phyloP scores from a whole-genome alignment of 331 rosid species.

The Quercus phellos region DNA sequence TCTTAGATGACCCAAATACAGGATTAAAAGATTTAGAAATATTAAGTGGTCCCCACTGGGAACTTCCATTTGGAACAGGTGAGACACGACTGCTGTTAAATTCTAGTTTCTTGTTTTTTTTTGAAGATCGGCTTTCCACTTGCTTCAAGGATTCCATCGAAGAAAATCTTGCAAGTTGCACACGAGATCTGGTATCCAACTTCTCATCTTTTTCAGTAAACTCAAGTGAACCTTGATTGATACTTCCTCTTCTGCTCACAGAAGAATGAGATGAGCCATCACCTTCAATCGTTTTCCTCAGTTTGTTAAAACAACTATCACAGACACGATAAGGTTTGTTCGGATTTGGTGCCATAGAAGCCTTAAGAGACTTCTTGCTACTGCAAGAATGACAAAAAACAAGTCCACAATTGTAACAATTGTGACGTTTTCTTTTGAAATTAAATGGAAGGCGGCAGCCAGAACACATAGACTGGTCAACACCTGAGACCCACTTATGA shows the following conservation, averaged over 20 bases:
- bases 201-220: slow-evolving; percentile 72
- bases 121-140: slow-evolving; percentile 78
- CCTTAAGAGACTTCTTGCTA: slow-evolving; percentile 92
- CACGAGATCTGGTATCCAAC: slow-evolving; percentile 80
- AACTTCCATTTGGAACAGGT: slow-evolving; percentile 91
- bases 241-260: slow-evolving; percentile 88
- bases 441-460: slow-evolving; percentile 95
- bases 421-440: slow-evolving; percentile 97
- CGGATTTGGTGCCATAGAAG: slow-evolving; percentile 99
- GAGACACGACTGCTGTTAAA: slow-evolving; percentile 97
- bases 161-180: slow-evolving; percentile 66
- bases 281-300: slow-evolving; percentile 67
- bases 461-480: slow-evolving; percentile 99
- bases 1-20: slow-evolving; percentile 94
- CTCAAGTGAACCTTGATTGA: slow-evolving; percentile 68
- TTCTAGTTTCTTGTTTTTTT: slow-evolving; percentile 96
- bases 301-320: slow-evolving; percentile 86
- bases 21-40: slow-evolving; percentile 95
- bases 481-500: slow-evolving; percentile 99
- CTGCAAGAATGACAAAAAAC: slow-evolving; percentile 98
- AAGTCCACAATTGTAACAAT: slow-evolving; percentile 96
- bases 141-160: slow-evolving; percentile 86
- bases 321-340: slow-evolving; percentile 97
- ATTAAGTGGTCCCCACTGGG: slow-evolving; percentile 92
- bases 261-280: slow-evolving; percentile 81